Percentiles rank a stretch among this genome's conserved stretches.
These are phyloP conservation scores for Rubroshorea leprosula DNA, from an alignment of 345 rosid species.

Conservation along the genomic window DNA sequence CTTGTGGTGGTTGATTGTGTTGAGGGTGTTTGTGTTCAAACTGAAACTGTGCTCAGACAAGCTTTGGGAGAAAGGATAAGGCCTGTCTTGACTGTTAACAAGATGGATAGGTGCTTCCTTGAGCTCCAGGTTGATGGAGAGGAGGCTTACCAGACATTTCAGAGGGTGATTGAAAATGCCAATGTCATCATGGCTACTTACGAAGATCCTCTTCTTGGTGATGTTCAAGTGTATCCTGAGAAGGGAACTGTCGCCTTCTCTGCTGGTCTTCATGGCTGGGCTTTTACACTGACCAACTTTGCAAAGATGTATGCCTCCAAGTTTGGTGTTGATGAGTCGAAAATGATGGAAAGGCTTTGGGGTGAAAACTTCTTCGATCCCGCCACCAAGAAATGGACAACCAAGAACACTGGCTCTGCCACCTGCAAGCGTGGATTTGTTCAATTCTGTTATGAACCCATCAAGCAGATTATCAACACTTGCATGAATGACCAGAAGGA, in stretches of 20 bases:
- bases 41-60: constrained; percentile 53
- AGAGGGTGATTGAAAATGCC: constrained; percentile 66
- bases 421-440: constrained; percentile 78
- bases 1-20: constrained; percentile 57
- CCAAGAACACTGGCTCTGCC: constrained; percentile 52
- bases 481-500: constrained; percentile 65
- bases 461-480: constrained; percentile 46
- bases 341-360: constrained; percentile 86
- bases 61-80: constrained; percentile 55
- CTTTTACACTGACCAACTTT: constrained; percentile 54
- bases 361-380: constrained; percentile 77
- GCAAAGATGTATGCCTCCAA: constrained; percentile 57
- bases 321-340: constrained; percentile 58
- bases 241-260: constrained; percentile 82
- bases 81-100: constrained; percentile 77
- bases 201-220: constrained; percentile 72
- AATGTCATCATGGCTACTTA: constrained; percentile 79
- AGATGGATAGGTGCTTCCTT: constrained; percentile 81
- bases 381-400: constrained; percentile 71
- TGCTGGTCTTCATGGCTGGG: constrained; percentile 87
- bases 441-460: constrained; percentile 75
- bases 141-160: constrained; percentile 70
- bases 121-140: constrained; percentile 84
- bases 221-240: constrained; percentile 69
- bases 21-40: constrained; percentile 71